Evolutionary conservation across 176 grass and related monocot genomes (phyloP).

Genomic region (Juncus inflexus): DNA sequence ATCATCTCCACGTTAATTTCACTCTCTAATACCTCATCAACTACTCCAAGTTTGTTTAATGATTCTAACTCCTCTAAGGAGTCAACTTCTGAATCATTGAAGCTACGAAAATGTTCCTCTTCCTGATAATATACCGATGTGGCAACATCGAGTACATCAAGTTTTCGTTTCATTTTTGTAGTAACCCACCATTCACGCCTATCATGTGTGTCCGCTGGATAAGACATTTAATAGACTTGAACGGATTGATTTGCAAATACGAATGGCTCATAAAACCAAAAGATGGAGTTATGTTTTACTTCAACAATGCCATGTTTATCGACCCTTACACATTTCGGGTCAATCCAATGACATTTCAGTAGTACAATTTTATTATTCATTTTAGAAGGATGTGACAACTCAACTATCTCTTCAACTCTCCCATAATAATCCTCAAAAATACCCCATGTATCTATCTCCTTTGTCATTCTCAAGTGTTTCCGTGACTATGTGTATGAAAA

Average conservation of each 20-base stretch:
- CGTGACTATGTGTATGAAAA: background rate
- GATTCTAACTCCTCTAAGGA: no score
- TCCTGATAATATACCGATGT: no score
- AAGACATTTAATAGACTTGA: background rate
- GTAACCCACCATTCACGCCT: background rate
- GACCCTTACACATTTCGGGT: background rate
- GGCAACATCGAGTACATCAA: background rate
- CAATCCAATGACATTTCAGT: background rate
- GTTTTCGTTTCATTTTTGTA: background rate
- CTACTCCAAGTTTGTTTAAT: no score
- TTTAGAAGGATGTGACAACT: background rate
- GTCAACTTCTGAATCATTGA: no score
- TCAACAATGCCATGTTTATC: background rate
- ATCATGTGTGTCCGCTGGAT: background rate
- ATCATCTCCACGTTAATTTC: no score
- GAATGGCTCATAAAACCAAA: background rate
- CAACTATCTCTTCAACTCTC: background rate
- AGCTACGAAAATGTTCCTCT: no score
- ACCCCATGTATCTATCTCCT: background rate
- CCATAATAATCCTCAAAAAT: conserved; percentile 1
- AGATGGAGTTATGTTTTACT: background rate
- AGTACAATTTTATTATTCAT: background rate
- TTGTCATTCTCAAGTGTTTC: background rate
- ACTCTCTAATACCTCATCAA: no score
- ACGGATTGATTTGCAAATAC: background rate